A percentile compares a stretch with the other conserved stretches of the same genome.
phyloP scores from a whole-genome alignment of 2,329 filamentous ascomycete genomes.

The Camillea tinctor region DNA sequence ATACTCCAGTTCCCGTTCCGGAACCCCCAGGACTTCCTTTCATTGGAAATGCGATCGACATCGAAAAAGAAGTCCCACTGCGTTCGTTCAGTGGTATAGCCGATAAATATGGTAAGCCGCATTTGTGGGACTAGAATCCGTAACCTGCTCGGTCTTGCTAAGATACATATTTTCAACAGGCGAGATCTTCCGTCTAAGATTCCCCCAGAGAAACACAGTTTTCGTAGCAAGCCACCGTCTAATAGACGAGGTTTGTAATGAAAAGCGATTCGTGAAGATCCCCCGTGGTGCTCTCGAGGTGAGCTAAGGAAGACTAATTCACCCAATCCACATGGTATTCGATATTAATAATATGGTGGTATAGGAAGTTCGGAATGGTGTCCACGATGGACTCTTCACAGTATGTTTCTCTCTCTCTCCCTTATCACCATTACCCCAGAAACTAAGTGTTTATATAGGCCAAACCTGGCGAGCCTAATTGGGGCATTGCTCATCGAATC shows the following conservation, averaged over 20 bases:
- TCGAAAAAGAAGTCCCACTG: slow-evolving; percentile 58
- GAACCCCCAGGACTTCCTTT: slow-evolving; percentile 63
- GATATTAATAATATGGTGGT: slow-evolving; percentile 1
- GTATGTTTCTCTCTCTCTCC: slow-evolving; percentile 30
- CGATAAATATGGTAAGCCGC: slow-evolving; percentile 60
- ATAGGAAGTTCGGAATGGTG: slow-evolving; percentile 56
- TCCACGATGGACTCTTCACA: slow-evolving; percentile 67
- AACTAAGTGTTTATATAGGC: slow-evolving; percentile 31
- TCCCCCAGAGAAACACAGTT: slow-evolving; percentile 48
- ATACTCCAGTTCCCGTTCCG: slow-evolving; percentile 51
- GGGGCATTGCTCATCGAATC: slow-evolving; percentile 46
- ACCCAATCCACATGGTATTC: background rate
- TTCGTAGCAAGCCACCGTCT: slow-evolving; percentile 54
- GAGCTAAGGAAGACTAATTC: slow-evolving; percentile 7
- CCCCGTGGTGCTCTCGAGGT: slow-evolving; percentile 47
- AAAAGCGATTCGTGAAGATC: slow-evolving; percentile 63
- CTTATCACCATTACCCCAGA: background rate
- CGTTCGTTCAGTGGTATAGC: slow-evolving; percentile 56
- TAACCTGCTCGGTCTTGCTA: slow-evolving; percentile 13
- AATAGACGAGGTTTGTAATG: slow-evolving; percentile 63
- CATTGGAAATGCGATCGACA: slow-evolving; percentile 63
- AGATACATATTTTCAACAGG: slow-evolving; percentile 39
- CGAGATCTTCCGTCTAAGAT: slow-evolving; percentile 57
- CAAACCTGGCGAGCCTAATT: slow-evolving; percentile 53
- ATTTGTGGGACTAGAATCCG: background rate